Base-by-base conservation (phyloP, 2,329 filamentous ascomycete species). In the Peltaster fructicola region DNA sequence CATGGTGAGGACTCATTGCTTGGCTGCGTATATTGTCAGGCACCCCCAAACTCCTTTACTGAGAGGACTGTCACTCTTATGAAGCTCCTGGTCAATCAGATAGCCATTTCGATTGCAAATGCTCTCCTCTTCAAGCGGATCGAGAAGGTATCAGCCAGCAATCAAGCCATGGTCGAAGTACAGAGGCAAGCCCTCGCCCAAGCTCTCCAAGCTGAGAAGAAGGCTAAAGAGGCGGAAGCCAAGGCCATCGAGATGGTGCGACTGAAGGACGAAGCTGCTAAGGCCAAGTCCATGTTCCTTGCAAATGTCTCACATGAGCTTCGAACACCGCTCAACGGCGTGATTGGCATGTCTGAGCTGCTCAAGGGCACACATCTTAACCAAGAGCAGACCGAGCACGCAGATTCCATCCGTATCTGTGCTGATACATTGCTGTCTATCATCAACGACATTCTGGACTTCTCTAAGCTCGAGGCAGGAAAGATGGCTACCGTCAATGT, bases 191-290 rank as follows among this genome's bases (percentile, higher is more conserved):
- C 78, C 3, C 59, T 84, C 7, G 65, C 63, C 3, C 73, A 81
- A 43, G 77, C 78, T 8, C 61, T 72, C 27, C 67, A 73, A 31
- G 73, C 77, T 1, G 76, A 84, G 47, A 64, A 64, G 31, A 81
- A 82, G 47, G 77, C 78, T 7, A 81, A 80, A 47, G 56, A 66
- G 25, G 78, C 78, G 1, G 76, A 84, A 45, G 68, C 73, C 1
- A 69, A 80, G 43, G 78, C 78, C 6, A 70, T 78, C 43, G 67
- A 73, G 31, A 81, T 80, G 45, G 76, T 84, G 45, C 74, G 78
- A 50, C 62, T 84, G 18, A 80, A 80, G 9, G 77, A 85, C 44
- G 78, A 85, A 47, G 78, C 78, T 7, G 76, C 77, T 12, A 80
- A 77, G 49, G 78, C 77, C 18, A 85, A 85, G 47, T 76, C 72